phyloP scores from a whole-genome alignment of 441 rosid species.

The Mallotus repandus region DNA sequence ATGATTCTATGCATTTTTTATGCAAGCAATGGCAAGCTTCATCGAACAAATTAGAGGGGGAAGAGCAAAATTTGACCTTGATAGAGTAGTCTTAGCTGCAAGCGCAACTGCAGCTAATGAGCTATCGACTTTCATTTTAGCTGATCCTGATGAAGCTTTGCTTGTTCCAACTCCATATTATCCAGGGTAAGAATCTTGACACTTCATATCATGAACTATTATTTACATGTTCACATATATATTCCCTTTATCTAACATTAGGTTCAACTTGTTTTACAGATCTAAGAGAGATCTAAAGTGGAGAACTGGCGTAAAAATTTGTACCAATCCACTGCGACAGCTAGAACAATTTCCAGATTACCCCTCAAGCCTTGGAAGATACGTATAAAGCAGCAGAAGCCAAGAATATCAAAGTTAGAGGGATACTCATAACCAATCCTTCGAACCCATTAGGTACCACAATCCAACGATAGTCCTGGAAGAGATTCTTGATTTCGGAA shows the following conservation, averaged over 20 bases:
- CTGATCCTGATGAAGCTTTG: constrained; percentile 82
- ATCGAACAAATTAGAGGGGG: constrained; percentile 85
- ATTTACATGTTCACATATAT: background rate
- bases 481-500: constrained; percentile 61
- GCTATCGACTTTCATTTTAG: constrained; percentile 79
- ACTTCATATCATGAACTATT: background rate
- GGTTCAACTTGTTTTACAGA: constrained; percentile 34
- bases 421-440: constrained; percentile 84
- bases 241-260: background rate
- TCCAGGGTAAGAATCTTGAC: constrained; percentile 68
- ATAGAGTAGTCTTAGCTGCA: constrained; percentile 75
- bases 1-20: background rate
- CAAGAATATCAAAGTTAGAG: constrained; percentile 65
- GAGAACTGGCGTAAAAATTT: constrained; percentile 82
- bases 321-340: constrained; percentile 72
- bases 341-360: constrained; percentile 82
- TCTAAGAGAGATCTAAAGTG: constrained; percentile 92
- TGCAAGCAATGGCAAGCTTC: constrained; percentile 68
- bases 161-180: constrained; percentile 90
- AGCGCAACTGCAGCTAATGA: constrained; percentile 99
- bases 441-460: constrained; percentile 89
- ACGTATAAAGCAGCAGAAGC: constrained; percentile 58
- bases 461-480: constrained; percentile 55
- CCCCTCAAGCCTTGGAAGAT: constrained; percentile 69
- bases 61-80: constrained; percentile 64